Evolutionary conservation across 148 eudicot genomes (phyloP).

Genomic region (Oxyria digyna): DNA sequence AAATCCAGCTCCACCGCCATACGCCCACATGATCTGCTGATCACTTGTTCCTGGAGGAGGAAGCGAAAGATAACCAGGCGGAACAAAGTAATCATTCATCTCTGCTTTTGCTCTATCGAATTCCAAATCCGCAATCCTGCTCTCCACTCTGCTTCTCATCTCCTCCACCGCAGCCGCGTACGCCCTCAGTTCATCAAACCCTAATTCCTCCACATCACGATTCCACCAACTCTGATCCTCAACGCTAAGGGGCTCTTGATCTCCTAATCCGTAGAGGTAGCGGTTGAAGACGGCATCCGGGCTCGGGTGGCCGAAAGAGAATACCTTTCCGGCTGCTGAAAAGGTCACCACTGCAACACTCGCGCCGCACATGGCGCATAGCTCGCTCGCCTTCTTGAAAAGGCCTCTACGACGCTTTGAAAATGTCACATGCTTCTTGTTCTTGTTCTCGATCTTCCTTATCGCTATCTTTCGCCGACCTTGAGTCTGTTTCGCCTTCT

Average conservation of each 20-base stretch:
- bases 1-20: too few relatives aligned
- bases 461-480: background rate
- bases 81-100: background rate
- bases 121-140: background rate
- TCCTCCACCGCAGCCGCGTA: background rate
- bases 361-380: slow-evolving; percentile 3
- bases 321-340: slow-evolving; percentile 3
- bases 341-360: background rate
- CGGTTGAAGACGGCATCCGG: background rate
- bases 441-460: background rate
- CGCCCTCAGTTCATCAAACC: background rate
- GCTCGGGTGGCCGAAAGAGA: slow-evolving; percentile 5
- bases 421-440: slow-evolving; percentile 6
- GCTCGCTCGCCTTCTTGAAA: slow-evolving; percentile 7
- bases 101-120: background rate
- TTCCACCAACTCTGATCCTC: slow-evolving; percentile 2
- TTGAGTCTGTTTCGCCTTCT: background rate
- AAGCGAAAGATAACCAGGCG: background rate
- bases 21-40: too few relatives aligned
- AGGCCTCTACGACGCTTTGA: background rate
- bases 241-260: background rate
- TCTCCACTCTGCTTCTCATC: background rate
- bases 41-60: background rate
- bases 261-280: too few relatives aligned
- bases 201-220: background rate